These are phyloP conservation scores for Penicillium hesseltinei DNA, from an alignment of 2,329 filamentous ascomycete species.

Conservation along the genomic window DNA sequence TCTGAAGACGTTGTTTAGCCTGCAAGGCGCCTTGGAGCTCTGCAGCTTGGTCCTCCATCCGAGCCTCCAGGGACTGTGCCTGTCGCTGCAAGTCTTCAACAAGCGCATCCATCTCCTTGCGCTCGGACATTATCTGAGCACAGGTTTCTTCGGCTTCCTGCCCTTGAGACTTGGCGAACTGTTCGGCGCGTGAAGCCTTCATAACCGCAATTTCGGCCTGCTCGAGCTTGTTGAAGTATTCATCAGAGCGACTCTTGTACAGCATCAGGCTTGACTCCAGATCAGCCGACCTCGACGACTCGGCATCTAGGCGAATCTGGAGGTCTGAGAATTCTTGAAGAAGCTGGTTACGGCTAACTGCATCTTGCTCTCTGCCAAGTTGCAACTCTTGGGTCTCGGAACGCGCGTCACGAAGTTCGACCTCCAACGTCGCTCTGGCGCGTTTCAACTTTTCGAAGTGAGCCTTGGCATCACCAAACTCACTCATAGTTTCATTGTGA, in stretches of 20 bases:
- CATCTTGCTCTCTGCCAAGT: slow-evolving; percentile 78
- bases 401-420: slow-evolving; percentile 79
- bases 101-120: slow-evolving; percentile 80
- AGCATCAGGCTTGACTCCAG: slow-evolving; percentile 78
- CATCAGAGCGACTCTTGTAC: slow-evolving; percentile 89
- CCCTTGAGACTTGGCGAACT: slow-evolving; percentile 87
- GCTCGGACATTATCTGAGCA: slow-evolving; percentile 84
- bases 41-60: slow-evolving; percentile 84
- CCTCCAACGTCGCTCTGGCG: slow-evolving; percentile 73
- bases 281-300: slow-evolving; percentile 80
- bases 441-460: slow-evolving; percentile 86
- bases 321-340: slow-evolving; percentile 90
- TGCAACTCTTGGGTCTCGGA: slow-evolving; percentile 82
- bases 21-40: slow-evolving; percentile 83
- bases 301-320: slow-evolving; percentile 87
- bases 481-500: slow-evolving; percentile 80
- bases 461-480: slow-evolving; percentile 81
- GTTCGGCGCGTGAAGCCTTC: slow-evolving; percentile 86
- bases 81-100: slow-evolving; percentile 89
- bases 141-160: slow-evolving; percentile 89
- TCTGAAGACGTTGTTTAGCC: slow-evolving; percentile 89
- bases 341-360: slow-evolving; percentile 80
- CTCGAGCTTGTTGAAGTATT: slow-evolving; percentile 96
- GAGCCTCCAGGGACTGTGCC: slow-evolving; percentile 85
- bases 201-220: slow-evolving; percentile 94